Evolutionary conservation across 352 stramenopile species (phyloP).

Genomic region (Saprolegnia parasitica): DNA sequence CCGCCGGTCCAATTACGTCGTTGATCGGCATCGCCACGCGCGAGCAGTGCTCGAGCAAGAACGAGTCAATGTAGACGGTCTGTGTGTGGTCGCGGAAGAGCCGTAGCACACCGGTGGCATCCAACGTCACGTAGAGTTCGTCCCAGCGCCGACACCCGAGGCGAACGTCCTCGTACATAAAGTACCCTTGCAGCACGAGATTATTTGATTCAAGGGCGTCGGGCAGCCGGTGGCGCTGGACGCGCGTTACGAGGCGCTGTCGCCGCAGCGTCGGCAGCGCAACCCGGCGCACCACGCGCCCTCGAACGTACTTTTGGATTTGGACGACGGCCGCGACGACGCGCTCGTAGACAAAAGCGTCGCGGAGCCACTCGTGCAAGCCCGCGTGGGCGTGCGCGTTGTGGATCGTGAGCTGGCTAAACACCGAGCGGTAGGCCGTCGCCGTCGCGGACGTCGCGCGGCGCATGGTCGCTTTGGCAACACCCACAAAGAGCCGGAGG

Average conservation of each 20-base stretch:
- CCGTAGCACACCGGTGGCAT: conserved; percentile 5
- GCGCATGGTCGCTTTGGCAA: background rate
- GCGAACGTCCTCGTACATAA: conserved; percentile 20
- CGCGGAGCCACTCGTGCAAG: conserved; percentile 23
- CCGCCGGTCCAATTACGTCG: background rate
- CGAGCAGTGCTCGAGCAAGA: conserved; percentile 14
- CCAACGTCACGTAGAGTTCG: conserved; percentile 15
- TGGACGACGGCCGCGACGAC: conserved; percentile 14
- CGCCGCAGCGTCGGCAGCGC: conserved; percentile 4
- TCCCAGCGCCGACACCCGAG: conserved; percentile 20
- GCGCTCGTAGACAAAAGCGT: conserved; percentile 15
- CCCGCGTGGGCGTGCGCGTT: conserved; percentile 6
- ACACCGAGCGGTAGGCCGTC: conserved; percentile 16
- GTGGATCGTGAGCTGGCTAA: conserved; percentile 29
- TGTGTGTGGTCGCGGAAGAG: conserved; percentile 1
- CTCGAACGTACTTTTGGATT: conserved; percentile 19
- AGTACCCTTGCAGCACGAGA: conserved; percentile 12
- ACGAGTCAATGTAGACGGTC: conserved; percentile 13
- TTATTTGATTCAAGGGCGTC: background rate
- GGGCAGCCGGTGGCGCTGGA: background rate
- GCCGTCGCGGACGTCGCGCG: conserved; percentile 3
- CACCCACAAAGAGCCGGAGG: conserved; percentile 16
- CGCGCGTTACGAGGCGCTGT: background rate
- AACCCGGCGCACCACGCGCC: conserved; percentile 2
- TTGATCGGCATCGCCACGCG: background rate